A percentile compares a stretch with the other conserved stretches of the same genome.
phyloP scores from a whole-genome alignment of 2,329 filamentous ascomycete genomes.

The Raffaelea arxii region DNA sequence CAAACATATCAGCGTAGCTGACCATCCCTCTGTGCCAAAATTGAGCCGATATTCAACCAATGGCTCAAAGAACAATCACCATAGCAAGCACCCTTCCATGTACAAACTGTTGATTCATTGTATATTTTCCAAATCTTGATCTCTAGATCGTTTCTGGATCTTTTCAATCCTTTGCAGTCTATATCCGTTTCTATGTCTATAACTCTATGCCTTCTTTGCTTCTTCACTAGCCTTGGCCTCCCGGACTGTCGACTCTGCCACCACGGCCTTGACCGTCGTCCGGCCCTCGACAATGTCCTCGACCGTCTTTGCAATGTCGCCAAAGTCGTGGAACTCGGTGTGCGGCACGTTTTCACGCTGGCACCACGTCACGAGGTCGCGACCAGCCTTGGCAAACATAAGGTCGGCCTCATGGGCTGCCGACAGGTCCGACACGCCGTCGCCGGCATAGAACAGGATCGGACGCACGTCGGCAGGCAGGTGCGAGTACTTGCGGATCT shows the following conservation, averaged over 20 bases:
- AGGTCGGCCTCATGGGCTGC: constrained; percentile 89
- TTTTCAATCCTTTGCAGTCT: no score
- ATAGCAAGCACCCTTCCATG: no score
- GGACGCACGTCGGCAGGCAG: constrained; percentile 62
- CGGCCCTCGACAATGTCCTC: constrained; percentile 14
- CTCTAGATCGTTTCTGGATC: no score
- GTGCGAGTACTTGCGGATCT: constrained; percentile 77
- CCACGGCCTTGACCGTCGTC: constrained; percentile 10
- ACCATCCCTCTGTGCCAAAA: no score
- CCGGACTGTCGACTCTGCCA: constrained; percentile 2
- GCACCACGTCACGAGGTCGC: constrained; percentile 25
- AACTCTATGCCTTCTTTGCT: no score
- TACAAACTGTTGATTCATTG: no score
- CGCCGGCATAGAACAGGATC: constrained; percentile 86
- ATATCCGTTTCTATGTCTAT: no score
- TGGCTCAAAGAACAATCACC: no score
- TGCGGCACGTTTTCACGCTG: constrained; percentile 34
- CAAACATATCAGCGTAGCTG: no score
- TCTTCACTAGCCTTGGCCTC: no score
- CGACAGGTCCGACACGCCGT: constrained; percentile 86
- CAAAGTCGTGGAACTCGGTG: constrained; percentile 51
- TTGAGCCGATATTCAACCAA: no score
- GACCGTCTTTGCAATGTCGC: constrained; percentile 16
- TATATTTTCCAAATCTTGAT: no score
- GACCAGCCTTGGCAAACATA: constrained; percentile 85